Conservation (phyloP, 208 protist genomes). For the Naegleria gruberi region DNA sequence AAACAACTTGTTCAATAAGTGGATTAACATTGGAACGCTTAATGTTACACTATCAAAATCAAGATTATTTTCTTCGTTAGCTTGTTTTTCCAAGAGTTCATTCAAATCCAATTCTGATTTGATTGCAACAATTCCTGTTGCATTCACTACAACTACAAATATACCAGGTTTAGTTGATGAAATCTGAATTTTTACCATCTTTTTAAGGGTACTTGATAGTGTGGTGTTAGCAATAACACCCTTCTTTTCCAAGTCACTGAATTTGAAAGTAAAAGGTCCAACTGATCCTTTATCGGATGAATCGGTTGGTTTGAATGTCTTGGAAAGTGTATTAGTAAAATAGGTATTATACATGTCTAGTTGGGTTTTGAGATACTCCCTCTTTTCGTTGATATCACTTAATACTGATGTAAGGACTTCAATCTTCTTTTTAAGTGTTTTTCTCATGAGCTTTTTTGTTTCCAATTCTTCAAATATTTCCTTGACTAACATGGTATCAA, state of each 20-base stretch:
- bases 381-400: neutral
- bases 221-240: neutral
- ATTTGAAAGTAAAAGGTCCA: slow-evolving; percentile 1
- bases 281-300: neutral
- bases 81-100: neutral
- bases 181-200: neutral
- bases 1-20: slow-evolving; percentile 8
- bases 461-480: neutral
- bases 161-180: neutral
- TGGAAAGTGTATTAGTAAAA: neutral
- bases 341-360: slow-evolving; percentile 2
- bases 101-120: neutral
- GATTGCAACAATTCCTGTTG: neutral
- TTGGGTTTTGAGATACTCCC: neutral
- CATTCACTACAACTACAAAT: neutral
- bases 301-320: neutral
- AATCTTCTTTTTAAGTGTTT: neutral
- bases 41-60: neutral
- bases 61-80: neutral
- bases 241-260: neutral
- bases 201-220: neutral
- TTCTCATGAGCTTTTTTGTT: neutral
- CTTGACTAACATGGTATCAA: neutral
- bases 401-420: neutral
- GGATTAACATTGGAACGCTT: neutral